A percentile compares a stretch with the other conserved stretches of the same genome.
Evolutionary conservation across 768 basidiomycete genomes (phyloP).

Genomic region (Boletus speciosus): DNA sequence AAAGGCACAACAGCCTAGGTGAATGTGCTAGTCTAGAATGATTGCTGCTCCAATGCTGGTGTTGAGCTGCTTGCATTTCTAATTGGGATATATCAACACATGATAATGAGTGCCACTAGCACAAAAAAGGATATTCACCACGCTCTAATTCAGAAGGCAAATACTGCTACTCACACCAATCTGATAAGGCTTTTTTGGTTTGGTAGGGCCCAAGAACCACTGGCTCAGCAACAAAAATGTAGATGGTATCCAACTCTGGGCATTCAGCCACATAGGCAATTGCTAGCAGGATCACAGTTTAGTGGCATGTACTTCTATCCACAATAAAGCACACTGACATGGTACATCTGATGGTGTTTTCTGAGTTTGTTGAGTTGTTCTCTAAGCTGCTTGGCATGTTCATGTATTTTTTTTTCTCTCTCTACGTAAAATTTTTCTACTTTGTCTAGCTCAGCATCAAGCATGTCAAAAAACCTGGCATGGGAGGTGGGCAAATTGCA

Average conservation of each 20-base stretch:
- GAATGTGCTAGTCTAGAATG: not conserved
- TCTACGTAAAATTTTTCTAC: constrained; percentile 79
- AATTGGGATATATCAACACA: not conserved
- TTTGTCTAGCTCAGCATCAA: constrained; percentile 79
- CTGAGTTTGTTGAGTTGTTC: constrained; percentile 71
- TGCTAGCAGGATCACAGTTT: constrained; percentile 4
- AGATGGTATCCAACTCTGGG: constrained; percentile 9
- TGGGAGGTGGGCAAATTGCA: constrained; percentile 58
- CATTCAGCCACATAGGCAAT: constrained; percentile 3
- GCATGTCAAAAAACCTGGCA: constrained; percentile 64
- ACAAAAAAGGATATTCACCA: constrained; percentile 1
- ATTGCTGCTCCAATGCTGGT: not conserved
- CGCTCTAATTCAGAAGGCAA: constrained; percentile 18
- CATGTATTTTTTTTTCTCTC: constrained; percentile 59
- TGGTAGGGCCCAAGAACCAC: not conserved
- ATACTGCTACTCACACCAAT: not conserved
- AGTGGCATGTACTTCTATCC: not conserved
- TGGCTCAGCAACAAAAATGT: constrained; percentile 2
- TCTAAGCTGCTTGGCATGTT: constrained; percentile 45
- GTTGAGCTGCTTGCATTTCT: not conserved
- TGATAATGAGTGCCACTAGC: not conserved
- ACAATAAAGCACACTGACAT: constrained; percentile 38
- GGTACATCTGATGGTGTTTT: constrained; percentile 57
- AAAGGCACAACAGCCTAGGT: too few species aligned
- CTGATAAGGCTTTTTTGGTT: not conserved